These are phyloP conservation scores for Gracilaria domingensis DNA, from an alignment of 23 red algal genomes.

Conservation along the genomic window DNA sequence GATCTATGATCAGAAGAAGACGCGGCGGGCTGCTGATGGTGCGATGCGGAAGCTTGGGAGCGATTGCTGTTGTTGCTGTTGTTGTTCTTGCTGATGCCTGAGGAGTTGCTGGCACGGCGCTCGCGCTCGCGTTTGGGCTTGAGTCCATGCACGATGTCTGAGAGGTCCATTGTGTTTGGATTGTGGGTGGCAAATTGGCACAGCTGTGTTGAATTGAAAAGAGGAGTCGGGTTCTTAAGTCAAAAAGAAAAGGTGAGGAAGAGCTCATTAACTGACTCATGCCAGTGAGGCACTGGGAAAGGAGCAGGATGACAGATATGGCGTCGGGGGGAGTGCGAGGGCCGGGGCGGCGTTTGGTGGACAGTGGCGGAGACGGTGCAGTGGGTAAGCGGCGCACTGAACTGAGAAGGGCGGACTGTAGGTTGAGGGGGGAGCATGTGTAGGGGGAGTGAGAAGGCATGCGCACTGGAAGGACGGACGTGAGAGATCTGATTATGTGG, in stretches of 20 bases:
- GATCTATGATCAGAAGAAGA: not conserved
- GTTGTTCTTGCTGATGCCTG: too few relatives aligned
- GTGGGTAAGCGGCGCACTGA: not conserved
- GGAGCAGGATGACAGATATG: not conserved
- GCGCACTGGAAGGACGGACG: not conserved
- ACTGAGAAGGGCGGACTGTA: not conserved
- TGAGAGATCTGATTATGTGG: not conserved
- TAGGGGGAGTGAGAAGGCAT: not conserved
- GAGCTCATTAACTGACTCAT: not conserved
- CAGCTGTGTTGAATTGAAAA: not conserved
- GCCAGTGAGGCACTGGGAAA: not conserved
- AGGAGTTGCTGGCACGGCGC: not conserved
- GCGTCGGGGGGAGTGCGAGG: too few relatives aligned
- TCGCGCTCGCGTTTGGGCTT: conserved; percentile 36
- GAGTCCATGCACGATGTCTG: conserved; percentile 47
- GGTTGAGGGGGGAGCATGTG: not conserved
- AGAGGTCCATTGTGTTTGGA: conserved; percentile 31
- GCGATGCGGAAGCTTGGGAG: not conserved
- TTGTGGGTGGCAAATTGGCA: not conserved
- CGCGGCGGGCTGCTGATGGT: not conserved
- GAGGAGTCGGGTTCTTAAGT: not conserved
- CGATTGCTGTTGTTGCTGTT: not conserved
- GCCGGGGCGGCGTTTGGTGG: not conserved
- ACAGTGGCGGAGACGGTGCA: not conserved
- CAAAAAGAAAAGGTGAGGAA: not conserved